Evolutionary conservation across 202 grass and related monocot genomes (phyloP).

Genomic region (Musa balbisiana): DNA sequence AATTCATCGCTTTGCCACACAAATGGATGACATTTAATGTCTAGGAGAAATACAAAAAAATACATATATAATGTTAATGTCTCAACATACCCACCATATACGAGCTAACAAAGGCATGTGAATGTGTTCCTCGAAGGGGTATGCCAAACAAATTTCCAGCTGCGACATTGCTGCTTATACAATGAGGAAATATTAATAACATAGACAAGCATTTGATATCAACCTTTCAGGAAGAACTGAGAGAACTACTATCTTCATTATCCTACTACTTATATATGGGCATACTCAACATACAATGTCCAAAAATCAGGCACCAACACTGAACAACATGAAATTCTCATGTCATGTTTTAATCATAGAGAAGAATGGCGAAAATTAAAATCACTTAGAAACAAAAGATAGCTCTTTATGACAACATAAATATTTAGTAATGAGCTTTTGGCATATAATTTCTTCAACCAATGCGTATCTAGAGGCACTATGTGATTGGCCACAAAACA

Average conservation of each 20-base stretch:
- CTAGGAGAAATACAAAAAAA: background rate
- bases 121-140: conserved; percentile 98
- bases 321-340: background rate
- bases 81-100: conserved; percentile 71
- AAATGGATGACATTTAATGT: too few species aligned
- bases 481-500: too few species aligned
- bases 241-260: background rate
- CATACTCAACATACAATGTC: background rate
- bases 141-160: conserved; percentile 97
- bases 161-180: conserved; percentile 70
- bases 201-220: conserved; percentile 3
- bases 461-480: background rate
- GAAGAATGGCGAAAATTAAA: background rate
- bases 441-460: background rate
- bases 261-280: background rate
- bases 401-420: background rate
- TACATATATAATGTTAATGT: background rate
- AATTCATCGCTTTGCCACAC: too few species aligned
- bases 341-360: background rate
- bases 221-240: background rate
- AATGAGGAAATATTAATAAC: background rate
- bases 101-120: conserved; percentile 99
- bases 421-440: background rate
- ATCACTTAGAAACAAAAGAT: background rate
- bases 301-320: background rate